Percentiles rank a stretch among this genome's conserved stretches.
Evolutionary conservation across 2,329 filamentous ascomycete species (phyloP).

Genomic region (Colletotrichum orbiculare): DNA sequence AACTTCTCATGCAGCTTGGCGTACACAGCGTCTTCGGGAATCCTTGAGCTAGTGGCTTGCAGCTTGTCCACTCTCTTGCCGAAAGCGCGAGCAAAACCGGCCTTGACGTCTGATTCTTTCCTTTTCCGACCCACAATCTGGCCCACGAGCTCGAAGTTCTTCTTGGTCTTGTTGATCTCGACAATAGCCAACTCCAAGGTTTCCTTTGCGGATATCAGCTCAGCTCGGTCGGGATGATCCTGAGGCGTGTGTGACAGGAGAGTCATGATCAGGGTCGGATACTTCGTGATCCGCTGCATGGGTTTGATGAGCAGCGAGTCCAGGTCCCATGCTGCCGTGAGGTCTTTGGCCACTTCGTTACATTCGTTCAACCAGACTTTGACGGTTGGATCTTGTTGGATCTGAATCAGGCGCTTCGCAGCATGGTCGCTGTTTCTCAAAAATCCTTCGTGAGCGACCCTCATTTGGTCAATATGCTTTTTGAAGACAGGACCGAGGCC

Average conservation of each 20-base stretch:
- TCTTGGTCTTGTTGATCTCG: constrained; percentile 95
- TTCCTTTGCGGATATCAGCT: constrained; percentile 66
- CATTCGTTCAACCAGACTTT: constrained; percentile 94
- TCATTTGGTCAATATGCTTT: constrained; percentile 69
- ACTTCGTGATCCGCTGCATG: constrained; percentile 93
- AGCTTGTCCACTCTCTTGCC: constrained; percentile 89
- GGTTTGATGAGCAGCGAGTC: constrained; percentile 98
- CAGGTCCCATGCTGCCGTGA: constrained; percentile 94
- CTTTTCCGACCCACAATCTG: constrained; percentile 87
- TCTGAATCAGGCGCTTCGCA: constrained; percentile 69
- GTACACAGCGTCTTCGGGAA: constrained; percentile 85
- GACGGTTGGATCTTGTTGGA: constrained; percentile 72
- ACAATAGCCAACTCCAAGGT: constrained; percentile 74
- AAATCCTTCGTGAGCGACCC: constrained; percentile 69
- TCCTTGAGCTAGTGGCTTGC: constrained; percentile 68
- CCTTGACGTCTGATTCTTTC: constrained; percentile 88
- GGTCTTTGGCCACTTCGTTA: constrained; percentile 88
- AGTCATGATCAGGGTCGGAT: constrained; percentile 85
- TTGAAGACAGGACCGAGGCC: constrained; percentile 65
- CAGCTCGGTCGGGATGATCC: constrained; percentile 83
- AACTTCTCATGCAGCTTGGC: constrained; percentile 86
- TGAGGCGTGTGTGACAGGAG: constrained; percentile 82
- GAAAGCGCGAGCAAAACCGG: constrained; percentile 89
- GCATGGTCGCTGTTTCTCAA: constrained; percentile 72
- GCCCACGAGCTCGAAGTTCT: constrained; percentile 91